Evolutionary conservation across 2,329 filamentous ascomycete genomes (phyloP), one percentile per base, ranked within the genome.

Genomic region (Fusarium armeniacum): DNA sequence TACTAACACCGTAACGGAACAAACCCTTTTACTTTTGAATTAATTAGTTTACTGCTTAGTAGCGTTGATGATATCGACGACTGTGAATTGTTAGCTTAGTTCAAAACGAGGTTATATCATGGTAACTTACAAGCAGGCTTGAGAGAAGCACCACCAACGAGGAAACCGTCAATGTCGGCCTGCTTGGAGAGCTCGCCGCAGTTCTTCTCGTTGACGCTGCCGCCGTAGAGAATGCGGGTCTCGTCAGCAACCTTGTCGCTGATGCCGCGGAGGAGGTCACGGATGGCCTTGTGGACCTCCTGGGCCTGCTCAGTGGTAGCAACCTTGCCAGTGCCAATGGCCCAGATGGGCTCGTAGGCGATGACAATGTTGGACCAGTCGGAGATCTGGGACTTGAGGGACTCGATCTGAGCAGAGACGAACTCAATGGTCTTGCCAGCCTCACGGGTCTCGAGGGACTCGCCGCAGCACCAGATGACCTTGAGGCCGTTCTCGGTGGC

Each of bases 271-370:
- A 99, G 87, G 93, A 94, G 98, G 78, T 89, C 85, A 76, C 96
- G 92, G 83, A 99, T 97, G 73, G 92, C 93, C 76, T 91, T 93
- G 85, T 97, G 94, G 65, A 96, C 93, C 81, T 97, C 93, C 86
- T 97, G 94, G 62, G 94, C 94, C 87, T 97, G 94, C 83, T 93
- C 87, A 65, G 90, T 94, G 70, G 90, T 92, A 75, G 93, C 93
- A 73, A 97, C 93, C 86, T 96, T 97, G 82, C 96, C 96, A 73
- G 96, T 98, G 75, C 95, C 95, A 75, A 90, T 92, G 80, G 89
- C 94, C 95, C 96, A 99, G 86, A 99, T 97, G 78, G 96, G 96
- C 89, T 99, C 96, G 84, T 99, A 99, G 78, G 96, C 96, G 77
- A 99, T 88, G 80, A 99, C 96, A 72, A 99, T 89, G 86, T 96